Conservation (phyloP, 768 basidiomycete species). For the Inosperma sp. region DNA sequence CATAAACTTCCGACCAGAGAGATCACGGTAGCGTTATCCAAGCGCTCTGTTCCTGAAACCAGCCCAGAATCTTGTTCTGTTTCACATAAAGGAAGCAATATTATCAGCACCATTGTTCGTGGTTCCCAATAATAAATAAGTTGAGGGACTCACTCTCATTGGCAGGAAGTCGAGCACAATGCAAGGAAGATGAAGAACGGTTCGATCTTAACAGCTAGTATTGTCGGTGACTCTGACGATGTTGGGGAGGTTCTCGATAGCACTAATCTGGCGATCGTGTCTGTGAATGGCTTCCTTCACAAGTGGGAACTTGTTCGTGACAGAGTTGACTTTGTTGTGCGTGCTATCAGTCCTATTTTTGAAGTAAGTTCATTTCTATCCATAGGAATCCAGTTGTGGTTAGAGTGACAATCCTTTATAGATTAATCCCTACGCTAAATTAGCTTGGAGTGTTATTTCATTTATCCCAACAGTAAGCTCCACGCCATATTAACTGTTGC, state of each 20-base stretch:
- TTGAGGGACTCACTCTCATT: no score
- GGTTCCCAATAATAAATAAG: no score
- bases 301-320: background rate
- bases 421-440: background rate
- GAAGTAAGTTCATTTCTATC: background rate
- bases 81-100: background rate
- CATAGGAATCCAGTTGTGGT: background rate
- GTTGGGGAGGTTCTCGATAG: background rate
- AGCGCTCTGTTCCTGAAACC: no score
- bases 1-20: no score
- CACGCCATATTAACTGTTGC: background rate
- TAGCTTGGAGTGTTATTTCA: background rate
- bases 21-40: no score
- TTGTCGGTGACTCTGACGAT: background rate
- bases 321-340: background rate
- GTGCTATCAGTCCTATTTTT: background rate
- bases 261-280: background rate
- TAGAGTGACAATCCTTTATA: background rate
- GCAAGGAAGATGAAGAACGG: background rate
- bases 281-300: background rate
- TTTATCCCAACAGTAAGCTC: constrained; percentile 3
- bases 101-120: background rate
- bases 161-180: background rate
- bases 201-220: background rate
- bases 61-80: no score